These are phyloP conservation scores for Flaveria linearis DNA, from an alignment of 129 eudicot genomes.

Conservation along the genomic window DNA sequence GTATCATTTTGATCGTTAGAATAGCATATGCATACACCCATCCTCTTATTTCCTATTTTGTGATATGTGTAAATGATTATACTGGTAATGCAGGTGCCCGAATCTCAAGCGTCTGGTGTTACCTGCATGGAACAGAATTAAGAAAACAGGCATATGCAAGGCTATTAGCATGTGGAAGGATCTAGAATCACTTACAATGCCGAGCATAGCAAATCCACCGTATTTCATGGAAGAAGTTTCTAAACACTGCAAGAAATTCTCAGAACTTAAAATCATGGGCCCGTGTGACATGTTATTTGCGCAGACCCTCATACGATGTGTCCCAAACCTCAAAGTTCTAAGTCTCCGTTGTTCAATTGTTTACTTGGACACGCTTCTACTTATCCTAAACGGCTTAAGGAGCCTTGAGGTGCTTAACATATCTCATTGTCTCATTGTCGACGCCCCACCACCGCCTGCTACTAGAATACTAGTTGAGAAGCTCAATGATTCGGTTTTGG, in stretches of 20 bases:
- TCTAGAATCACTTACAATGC: slow-evolving; percentile 79
- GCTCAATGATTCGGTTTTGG: slow-evolving; percentile 47
- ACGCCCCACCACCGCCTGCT: slow-evolving; percentile 44
- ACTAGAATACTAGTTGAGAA: slow-evolving; percentile 35
- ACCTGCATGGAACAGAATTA: slow-evolving; percentile 79
- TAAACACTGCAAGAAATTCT: slow-evolving; percentile 54
- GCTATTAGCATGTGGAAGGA: slow-evolving; percentile 62
- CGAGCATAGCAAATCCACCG: slow-evolving; percentile 56
- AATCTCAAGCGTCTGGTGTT: slow-evolving; percentile 61
- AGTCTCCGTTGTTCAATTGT: slow-evolving; percentile 62
- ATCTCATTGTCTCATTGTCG: slow-evolving; percentile 59
- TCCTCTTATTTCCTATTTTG: too few species aligned
- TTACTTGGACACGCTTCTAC: slow-evolving; percentile 41
- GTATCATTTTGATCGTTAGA: slow-evolving; percentile 53
- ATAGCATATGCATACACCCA: slow-evolving; percentile 29
- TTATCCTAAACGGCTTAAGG: slow-evolving; percentile 49
- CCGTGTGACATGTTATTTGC: slow-evolving; percentile 56
- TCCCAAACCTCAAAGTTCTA: slow-evolving; percentile 59
- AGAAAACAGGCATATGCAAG: slow-evolving; percentile 57
- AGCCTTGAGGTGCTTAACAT: slow-evolving; percentile 67
- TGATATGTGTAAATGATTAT: not conserved
- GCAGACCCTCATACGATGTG: slow-evolving; percentile 41
- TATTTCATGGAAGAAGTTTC: slow-evolving; percentile 63
- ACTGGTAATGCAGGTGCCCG: slow-evolving; percentile 55
- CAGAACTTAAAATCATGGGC: slow-evolving; percentile 69